These are phyloP conservation scores for Pleurotus salmoneostramineus DNA, from an alignment of 768 basidiomycete genomes.

Conservation along the genomic window DNA sequence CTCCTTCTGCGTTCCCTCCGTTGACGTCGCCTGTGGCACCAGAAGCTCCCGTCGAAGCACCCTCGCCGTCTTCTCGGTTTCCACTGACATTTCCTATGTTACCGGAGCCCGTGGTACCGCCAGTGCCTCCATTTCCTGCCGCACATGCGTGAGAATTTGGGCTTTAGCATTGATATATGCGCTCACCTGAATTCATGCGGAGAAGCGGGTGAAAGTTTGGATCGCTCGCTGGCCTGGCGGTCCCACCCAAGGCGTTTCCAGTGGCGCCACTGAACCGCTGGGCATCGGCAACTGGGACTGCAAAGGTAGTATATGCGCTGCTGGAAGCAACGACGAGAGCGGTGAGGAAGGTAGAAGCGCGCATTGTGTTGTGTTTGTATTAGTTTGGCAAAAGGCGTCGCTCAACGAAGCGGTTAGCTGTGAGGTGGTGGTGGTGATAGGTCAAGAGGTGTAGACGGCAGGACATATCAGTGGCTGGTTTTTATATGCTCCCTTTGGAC, in stretches of 20 bases:
- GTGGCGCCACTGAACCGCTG: no score
- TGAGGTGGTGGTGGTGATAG: constrained; percentile 19
- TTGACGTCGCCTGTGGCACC: no score
- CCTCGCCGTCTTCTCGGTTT: no score
- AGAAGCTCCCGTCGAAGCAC: no score
- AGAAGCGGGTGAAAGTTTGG: background rate
- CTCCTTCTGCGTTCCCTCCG: no score
- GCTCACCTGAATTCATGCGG: background rate
- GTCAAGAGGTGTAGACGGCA: constrained; percentile 1
- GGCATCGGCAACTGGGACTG: constrained; percentile 9
- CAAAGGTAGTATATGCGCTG: constrained; percentile 11
- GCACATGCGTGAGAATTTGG: no score
- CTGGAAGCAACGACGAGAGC: constrained; percentile 18
- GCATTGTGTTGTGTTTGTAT: constrained; percentile 6
- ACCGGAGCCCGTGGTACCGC: no score
- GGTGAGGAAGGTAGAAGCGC: constrained; percentile 20
- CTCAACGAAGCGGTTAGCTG: background rate
- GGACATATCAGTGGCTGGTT: background rate
- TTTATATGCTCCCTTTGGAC: background rate
- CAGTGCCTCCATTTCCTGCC: no score
- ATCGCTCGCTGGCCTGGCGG: no score
- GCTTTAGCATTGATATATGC: background rate
- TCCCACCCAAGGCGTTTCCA: constrained; percentile 15
- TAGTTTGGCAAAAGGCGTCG: background rate
- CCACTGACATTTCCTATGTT: no score